Evolutionary conservation across 1,284 basidiomycete genomes (phyloP).

Genomic region (Cryptococcus neoformans): DNA sequence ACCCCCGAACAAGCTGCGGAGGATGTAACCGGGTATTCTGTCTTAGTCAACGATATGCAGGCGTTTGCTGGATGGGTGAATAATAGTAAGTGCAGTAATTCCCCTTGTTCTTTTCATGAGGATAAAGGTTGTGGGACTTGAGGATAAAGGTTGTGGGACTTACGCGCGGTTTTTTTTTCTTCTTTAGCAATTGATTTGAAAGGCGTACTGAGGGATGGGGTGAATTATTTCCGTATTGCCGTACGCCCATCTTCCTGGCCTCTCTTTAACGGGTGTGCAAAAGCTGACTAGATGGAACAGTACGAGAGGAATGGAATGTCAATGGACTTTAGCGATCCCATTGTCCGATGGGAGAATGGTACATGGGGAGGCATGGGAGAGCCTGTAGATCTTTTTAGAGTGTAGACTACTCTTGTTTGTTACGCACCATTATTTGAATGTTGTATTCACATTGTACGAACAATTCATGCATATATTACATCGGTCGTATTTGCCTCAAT

Average conservation of each 20-base stretch:
- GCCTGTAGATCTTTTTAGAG: too few relatives aligned
- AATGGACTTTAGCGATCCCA: conserved; percentile 30
- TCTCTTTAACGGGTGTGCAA: background rate
- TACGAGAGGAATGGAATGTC: conserved; percentile 25
- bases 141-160: too few relatives aligned
- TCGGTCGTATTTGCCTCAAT: too few relatives aligned
- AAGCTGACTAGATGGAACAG: conserved; percentile 7
- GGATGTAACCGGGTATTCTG: conserved; percentile 21
- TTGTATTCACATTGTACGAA: too few relatives aligned
- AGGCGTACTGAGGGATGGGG: too few relatives aligned
- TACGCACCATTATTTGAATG: too few relatives aligned
- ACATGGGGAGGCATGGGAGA: conserved; percentile 2
- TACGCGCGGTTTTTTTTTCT: too few relatives aligned
- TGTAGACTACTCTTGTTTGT: too few relatives aligned
- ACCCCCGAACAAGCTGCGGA: conserved; percentile 9
- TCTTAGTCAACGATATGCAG: conserved; percentile 33
- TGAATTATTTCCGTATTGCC: too few relatives aligned
- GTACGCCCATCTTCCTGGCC: too few relatives aligned
- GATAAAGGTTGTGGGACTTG: background rate
- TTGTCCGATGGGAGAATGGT: conserved; percentile 8
- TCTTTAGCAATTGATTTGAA: too few relatives aligned
- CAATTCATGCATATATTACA: too few relatives aligned
- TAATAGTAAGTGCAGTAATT: conserved; percentile 14
- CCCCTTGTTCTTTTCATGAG: background rate
- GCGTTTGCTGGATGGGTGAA: conserved; percentile 10